phyloP scores from a whole-genome alignment of 2,329 filamentous ascomycete genomes.

The Colletotrichum endophyticum region DNA sequence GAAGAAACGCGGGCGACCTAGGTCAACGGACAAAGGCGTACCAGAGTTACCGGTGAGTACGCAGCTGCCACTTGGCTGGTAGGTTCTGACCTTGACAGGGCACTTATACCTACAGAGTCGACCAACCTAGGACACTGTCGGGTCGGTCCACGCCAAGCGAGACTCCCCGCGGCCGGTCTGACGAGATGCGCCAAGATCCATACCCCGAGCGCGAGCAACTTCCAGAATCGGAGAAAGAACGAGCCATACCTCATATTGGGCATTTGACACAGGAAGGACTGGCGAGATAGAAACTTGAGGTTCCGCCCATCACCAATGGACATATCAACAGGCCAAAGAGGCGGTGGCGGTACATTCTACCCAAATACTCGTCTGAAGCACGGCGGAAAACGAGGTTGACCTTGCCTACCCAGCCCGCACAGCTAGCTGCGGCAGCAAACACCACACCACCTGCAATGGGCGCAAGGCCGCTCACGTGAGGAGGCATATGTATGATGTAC shows the following conservation, averaged over 20 bases:
- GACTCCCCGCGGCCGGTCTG: background rate
- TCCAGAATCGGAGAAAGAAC: background rate
- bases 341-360: background rate
- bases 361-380: background rate
- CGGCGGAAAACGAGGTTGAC: background rate
- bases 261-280: constrained; percentile 14
- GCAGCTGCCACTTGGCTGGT: background rate
- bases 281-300: constrained; percentile 4
- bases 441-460: background rate
- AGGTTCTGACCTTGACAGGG: background rate
- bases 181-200: background rate
- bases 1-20: constrained; percentile 7
- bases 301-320: background rate
- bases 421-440: background rate
- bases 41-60: background rate
- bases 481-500: background rate
- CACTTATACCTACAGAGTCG: background rate
- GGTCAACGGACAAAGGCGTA: background rate
- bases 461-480: background rate
- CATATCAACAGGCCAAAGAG: background rate
- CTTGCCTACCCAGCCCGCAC: background rate
- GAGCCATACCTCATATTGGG: constrained; percentile 2
- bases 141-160: background rate
- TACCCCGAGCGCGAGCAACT: background rate
- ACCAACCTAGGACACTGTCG: background rate